Evolutionary conservation across 176 grass and related monocot genomes (phyloP), one percentile per base, ranked within the genome.

Genomic region (Oryza australiensis): DNA sequence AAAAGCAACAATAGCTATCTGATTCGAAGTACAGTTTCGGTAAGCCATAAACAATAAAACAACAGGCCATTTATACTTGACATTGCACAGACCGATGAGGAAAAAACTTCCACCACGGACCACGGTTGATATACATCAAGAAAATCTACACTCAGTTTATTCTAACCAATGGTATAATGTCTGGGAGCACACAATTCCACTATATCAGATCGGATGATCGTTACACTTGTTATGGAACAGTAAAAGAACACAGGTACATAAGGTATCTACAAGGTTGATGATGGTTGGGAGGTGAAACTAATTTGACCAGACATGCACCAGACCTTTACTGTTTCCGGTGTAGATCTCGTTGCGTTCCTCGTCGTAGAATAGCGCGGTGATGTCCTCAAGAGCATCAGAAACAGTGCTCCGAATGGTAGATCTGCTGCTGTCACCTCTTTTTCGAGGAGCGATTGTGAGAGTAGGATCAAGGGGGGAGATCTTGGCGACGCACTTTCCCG

Each of bases 301-400:
- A 70, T 86, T 85, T 66, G 92, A 91, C 92, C 92, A 94, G 53
- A 91, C 89, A 85, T 94, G 92, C 32, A 94, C 79, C 51, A 94
- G 77, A 7, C 92, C 92, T 72, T 82, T 80, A 23, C 75, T 82
- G 86, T 94, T 94, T 20, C 92, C 92, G 0, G 92, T 94, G 72
- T 91, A 94, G 35, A 94, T 91, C 82, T 94, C 92, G 18, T 94
- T 94, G 68, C 84, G 57, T 22, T 94, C 89, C 75, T 94, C 92
- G 0, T 89, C 89, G 0, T 91, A 94, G 84, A 85, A 94, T 26
- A 94, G 89, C 0, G 92, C 89, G 1, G 86, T 91, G 60, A 94
- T 72, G 75, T 91, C 89, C 72, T 94, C 83, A 15, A 94, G 86
- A 69, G 92, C 86, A 49, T 91, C 92, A 1, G 67, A 32, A 9